Conservation (phyloP, 768 basidiomycete species). For the Russula earlei region DNA sequence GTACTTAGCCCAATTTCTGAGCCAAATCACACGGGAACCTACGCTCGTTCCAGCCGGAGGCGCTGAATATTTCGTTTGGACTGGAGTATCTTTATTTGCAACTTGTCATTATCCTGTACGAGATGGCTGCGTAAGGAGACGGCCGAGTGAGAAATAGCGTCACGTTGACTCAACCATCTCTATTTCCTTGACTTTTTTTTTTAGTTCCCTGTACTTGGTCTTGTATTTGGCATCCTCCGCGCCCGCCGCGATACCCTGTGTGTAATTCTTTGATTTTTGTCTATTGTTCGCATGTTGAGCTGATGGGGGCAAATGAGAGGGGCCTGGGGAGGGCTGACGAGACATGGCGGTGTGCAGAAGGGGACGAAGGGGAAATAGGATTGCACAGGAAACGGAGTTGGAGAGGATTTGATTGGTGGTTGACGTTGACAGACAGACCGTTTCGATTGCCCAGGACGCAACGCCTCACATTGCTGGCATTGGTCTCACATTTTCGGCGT, state of each 20-base stretch:
- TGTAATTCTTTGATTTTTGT: slow-evolving; percentile 40
- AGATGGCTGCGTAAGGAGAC: background rate
- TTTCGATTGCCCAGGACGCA: slow-evolving; percentile 4
- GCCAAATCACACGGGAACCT: slow-evolving; percentile 30
- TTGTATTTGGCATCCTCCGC: slow-evolving; percentile 84
- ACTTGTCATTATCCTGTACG: slow-evolving; percentile 76
- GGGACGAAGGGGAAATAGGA: slow-evolving; percentile 26
- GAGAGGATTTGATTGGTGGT: slow-evolving; percentile 27
- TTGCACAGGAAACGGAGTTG: slow-evolving; percentile 22
- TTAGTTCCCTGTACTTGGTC: slow-evolving; percentile 80
- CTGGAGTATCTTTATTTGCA: slow-evolving; percentile 69
- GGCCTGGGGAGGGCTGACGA: slow-evolving; percentile 36
- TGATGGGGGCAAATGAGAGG: slow-evolving; percentile 22
- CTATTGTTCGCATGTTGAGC: slow-evolving; percentile 14
- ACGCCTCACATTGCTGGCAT: slow-evolving; percentile 12
- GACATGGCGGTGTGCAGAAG: slow-evolving; percentile 51
- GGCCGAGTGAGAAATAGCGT: background rate
- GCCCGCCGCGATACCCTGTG: slow-evolving; percentile 62
- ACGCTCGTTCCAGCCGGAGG: slow-evolving; percentile 86
- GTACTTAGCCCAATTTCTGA: slow-evolving; percentile 17
- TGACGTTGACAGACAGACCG: slow-evolving; percentile 11
- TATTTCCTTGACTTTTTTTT: slow-evolving; percentile 81
- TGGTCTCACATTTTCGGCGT: slow-evolving; percentile 31
- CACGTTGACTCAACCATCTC: slow-evolving; percentile 50
- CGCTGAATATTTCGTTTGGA: slow-evolving; percentile 78